Evolutionary conservation across 352 stramenopile species (phyloP), one percentile per base, ranked within the genome.

Genomic region (Aphanomyces cochlioides): DNA sequence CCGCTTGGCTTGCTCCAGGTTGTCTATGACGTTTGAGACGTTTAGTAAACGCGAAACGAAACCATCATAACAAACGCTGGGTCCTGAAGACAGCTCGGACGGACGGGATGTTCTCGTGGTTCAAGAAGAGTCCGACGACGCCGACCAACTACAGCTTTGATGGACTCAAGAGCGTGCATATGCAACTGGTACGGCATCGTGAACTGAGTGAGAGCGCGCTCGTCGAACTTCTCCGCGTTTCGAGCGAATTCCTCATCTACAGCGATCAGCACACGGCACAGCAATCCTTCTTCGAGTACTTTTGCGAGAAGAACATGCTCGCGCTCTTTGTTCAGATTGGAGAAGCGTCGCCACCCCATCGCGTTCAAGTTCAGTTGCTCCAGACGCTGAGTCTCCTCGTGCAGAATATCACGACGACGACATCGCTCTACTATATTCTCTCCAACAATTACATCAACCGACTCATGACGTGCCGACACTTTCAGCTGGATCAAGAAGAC

Each of bases 291-390:
- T 98, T 98, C 76, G 92, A 97, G 72, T 98, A 98, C 79, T 98
- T 98, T 78, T 97, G 92, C 71, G 94, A 98, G 78, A 98, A 98
- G 70, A 98, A 97, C 74, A 96, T 98, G 53, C 75, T 98, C 3
- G 83, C 83, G 13, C 79, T 98, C 60, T 81, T 98, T 10, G 81
- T 98, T 7, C 82, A 96, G 50, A 58, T 95, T 21, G 89, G 87
- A 58, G 76, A 79, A 37, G 85, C 81, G 41, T 45, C 69, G 74
- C 21, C 68, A 73, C 74, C 83, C 28, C 70, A 88, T 17, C 60
- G 76, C n/a, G 84, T 93, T 72, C 96, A 98, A 78, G 85, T 97
- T 8, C 90, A 98, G 77, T 78, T 98, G 43, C 84, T 98, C 37
- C 90, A 96, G 79, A 98, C 93, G 10, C 84, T 98, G 61, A 93